Percentiles rank a stretch among this genome's conserved stretches.
Conservation (phyloP, 352 stramenopile species). For the Labyrinthula sp. region DNA sequence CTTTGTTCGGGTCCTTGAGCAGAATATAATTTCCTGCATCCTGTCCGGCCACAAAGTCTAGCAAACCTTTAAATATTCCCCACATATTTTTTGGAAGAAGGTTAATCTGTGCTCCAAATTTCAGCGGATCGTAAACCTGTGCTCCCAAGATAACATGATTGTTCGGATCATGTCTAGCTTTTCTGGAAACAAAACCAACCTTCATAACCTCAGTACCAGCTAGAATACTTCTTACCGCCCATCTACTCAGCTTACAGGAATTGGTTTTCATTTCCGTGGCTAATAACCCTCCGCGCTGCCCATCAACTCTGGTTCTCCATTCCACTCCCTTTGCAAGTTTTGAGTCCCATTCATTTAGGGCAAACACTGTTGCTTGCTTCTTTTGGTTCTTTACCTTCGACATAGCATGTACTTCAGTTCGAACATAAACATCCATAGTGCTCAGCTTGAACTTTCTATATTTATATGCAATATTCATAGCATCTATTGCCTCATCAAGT, state of each 20-base stretch:
- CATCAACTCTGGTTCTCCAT: conserved; percentile 93
- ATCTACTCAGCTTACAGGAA: conserved; percentile 87
- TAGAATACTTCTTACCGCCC: conserved; percentile 82
- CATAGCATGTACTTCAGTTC: conserved; percentile 78
- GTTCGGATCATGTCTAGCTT: conserved; percentile 74
- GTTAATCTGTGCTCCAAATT: conserved; percentile 88
- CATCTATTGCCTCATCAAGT: conserved; percentile 43
- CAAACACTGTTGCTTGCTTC: conserved; percentile 63
- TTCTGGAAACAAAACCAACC: conserved; percentile 81
- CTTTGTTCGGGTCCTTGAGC: conserved; percentile 92
- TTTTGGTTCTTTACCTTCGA: conserved; percentile 42
- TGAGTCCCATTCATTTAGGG: conserved; percentile 88
- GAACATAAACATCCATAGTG: conserved; percentile 58
- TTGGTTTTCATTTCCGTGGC: conserved; percentile 98
- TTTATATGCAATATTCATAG: conserved; percentile 75
- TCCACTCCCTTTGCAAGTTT: conserved; percentile 58
- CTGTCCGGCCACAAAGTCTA: conserved; percentile 73
- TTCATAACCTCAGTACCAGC: conserved; percentile 89
- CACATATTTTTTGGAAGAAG: conserved; percentile 94
- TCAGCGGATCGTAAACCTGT: conserved; percentile 81
- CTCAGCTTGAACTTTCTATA: conserved; percentile 86
- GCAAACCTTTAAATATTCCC: conserved; percentile 76
- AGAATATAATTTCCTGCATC: conserved; percentile 93
- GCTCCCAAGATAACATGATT: conserved; percentile 80
- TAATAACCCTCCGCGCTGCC: conserved; percentile 75